Evolutionary conservation across 139 green algal species (phyloP).

Genomic region (Closterium sp.): DNA sequence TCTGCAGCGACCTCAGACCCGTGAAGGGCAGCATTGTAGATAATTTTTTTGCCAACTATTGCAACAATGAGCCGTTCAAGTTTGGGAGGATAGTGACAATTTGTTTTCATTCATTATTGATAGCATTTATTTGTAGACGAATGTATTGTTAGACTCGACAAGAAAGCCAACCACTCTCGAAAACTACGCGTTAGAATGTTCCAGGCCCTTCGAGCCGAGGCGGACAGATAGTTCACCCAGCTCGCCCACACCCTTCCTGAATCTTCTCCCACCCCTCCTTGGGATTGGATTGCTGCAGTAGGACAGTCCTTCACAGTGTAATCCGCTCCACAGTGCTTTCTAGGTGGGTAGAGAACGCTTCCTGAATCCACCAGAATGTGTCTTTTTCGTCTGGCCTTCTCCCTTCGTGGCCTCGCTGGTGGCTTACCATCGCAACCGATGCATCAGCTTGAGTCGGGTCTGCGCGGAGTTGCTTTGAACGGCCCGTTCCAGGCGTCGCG

Average conservation of each 20-base stretch:
- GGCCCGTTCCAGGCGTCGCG: neutral
- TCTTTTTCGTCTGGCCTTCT: neutral
- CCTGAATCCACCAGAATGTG: neutral
- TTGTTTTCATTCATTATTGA: too few species aligned
- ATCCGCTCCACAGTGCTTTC: too few species aligned
- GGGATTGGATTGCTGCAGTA: too few species aligned
- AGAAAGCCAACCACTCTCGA: neutral
- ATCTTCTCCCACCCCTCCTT: neutral
- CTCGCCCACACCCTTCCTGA: neutral
- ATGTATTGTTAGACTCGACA: neutral
- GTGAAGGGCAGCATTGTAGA: too few species aligned
- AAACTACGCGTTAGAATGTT: neutral
- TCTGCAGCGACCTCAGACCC: too few species aligned
- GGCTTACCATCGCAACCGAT: neutral
- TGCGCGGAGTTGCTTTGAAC: neutral
- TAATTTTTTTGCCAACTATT: too few species aligned
- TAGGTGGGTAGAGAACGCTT: too few species aligned
- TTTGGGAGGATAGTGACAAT: too few species aligned
- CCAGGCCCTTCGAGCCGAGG: neutral
- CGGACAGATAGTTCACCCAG: neutral
- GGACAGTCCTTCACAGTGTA: too few species aligned
- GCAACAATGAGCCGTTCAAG: too few species aligned
- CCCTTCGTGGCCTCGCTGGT: neutral
- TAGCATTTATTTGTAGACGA: too few species aligned
- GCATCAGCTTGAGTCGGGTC: neutral